A percentile compares a stretch with the other conserved stretches of the same genome.
Conservation (phyloP, 139 green algal species). For the Auxenochlorella pyrenoidosa region DNA sequence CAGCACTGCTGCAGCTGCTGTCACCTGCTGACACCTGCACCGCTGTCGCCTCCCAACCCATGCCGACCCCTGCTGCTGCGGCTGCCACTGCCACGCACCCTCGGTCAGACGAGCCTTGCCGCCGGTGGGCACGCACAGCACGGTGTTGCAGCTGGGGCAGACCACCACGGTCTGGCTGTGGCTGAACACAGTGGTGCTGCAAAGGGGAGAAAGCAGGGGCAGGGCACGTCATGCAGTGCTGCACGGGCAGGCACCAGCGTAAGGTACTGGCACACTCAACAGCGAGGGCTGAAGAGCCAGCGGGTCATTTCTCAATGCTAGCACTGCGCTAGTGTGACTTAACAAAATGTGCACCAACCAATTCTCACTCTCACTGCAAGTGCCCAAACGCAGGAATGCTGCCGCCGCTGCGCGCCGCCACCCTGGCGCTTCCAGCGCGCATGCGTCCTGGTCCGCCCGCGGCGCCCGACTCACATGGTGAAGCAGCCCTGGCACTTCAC, state of each 20-base stretch:
- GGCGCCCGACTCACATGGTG: slow-evolving; percentile 75
- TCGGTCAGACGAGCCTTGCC: slow-evolving; percentile 94
- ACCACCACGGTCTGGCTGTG: slow-evolving; percentile 97
- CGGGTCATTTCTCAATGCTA: too few species aligned
- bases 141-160: slow-evolving; percentile 94
- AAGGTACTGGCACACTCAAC: too few species aligned
- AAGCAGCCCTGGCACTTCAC: slow-evolving; percentile 98
- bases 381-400: not conserved
- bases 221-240: not conserved
- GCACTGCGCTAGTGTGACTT: too few species aligned
- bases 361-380: too few species aligned
- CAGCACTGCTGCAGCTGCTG: not conserved
- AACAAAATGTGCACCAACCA: too few species aligned
- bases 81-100: slow-evolving; percentile 62
- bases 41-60: not conserved
- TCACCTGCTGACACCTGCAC: not conserved
- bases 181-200: slow-evolving; percentile 98
- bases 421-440: not conserved
- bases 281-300: too few species aligned
- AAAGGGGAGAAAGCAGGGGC: not conserved
- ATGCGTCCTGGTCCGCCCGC: not conserved
- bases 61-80: not conserved
- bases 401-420: not conserved
- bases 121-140: slow-evolving; percentile 98
- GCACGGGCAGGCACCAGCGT: too few species aligned